Evolutionary conservation across 75 land plant genomes (phyloP).

Genomic region (Picea sitchensis): DNA sequence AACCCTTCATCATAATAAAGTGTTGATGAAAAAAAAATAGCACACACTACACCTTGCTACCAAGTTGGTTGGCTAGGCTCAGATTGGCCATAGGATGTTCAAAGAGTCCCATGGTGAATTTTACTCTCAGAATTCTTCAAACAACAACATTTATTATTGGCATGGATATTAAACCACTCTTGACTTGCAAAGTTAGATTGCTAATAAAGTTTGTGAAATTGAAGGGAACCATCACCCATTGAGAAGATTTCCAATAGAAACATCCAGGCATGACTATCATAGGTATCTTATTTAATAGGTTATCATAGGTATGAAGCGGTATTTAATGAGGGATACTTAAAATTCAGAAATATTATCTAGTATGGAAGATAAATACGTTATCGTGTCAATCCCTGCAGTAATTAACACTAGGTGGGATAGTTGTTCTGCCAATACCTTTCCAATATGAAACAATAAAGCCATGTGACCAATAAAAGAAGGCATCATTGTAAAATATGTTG

Average conservation of each 20-base stretch:
- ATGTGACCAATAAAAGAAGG: conserved; percentile 2
- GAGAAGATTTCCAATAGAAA: conserved; percentile 15
- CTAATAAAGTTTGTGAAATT: conserved; percentile 32
- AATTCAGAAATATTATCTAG: neutral
- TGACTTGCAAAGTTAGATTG: conserved; percentile 26
- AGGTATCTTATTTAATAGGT: neutral
- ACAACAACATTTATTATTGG: conserved; percentile 64
- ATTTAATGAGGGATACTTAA: neutral
- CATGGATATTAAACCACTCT: conserved; percentile 33
- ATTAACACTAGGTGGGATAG: conserved; percentile 47
- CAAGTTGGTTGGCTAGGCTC: conserved; percentile 22
- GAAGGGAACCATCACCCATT: conserved; percentile 57
- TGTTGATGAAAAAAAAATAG: neutral
- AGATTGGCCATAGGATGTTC: conserved; percentile 50
- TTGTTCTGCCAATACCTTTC: conserved; percentile 63
- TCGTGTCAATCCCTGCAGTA: conserved; percentile 78
- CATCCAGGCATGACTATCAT: neutral
- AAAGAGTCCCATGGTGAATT: conserved; percentile 56
- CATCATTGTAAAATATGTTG: neutral
- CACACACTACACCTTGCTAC: conserved; percentile 23
- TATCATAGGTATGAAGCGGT: neutral
- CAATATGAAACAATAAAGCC: conserved; percentile 68
- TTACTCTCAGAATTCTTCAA: conserved; percentile 55
- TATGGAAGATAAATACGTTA: neutral
- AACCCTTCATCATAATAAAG: neutral